Evolutionary conservation across 2,329 filamentous ascomycete genomes (phyloP).

Genomic region (Diaporthe citri): DNA sequence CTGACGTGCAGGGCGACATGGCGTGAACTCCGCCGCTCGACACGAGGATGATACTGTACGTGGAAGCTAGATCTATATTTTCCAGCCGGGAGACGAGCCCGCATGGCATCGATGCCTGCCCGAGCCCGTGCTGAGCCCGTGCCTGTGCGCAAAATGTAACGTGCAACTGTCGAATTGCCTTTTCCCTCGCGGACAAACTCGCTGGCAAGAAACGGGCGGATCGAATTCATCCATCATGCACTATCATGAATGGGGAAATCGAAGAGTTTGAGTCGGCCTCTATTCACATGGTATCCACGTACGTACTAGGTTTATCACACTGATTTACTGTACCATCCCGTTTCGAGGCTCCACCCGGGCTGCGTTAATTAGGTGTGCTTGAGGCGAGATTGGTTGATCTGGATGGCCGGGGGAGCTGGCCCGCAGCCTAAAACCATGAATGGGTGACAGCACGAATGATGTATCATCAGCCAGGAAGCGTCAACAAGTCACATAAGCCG

Average conservation of each 20-base stretch:
- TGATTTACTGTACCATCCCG: constrained; percentile 18
- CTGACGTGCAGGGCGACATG: constrained; percentile 12
- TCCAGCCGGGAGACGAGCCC: not conserved
- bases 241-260: constrained; percentile 8
- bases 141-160: not conserved
- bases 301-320: not conserved
- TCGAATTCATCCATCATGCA: constrained; percentile 10
- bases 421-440: constrained; percentile 25
- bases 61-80: constrained; percentile 1
- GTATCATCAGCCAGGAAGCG: not conserved
- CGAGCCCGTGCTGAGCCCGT: not conserved
- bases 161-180: constrained; percentile 20
- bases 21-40: not conserved
- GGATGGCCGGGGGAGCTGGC: constrained; percentile 8
- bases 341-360: constrained; percentile 14
- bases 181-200: not conserved
- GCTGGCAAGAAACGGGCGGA: not conserved
- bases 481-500: not conserved
- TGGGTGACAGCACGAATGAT: constrained; percentile 1
- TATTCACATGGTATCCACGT: constrained; percentile 3
- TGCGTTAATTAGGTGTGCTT: constrained; percentile 1
- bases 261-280: not conserved
- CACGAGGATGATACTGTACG: not conserved
- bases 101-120: constrained; percentile 3
- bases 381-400: constrained; percentile 27